Evolutionary conservation across 192 early-diverging fungal genomes (phyloP).

Genomic region (Coemansia sp.): DNA sequence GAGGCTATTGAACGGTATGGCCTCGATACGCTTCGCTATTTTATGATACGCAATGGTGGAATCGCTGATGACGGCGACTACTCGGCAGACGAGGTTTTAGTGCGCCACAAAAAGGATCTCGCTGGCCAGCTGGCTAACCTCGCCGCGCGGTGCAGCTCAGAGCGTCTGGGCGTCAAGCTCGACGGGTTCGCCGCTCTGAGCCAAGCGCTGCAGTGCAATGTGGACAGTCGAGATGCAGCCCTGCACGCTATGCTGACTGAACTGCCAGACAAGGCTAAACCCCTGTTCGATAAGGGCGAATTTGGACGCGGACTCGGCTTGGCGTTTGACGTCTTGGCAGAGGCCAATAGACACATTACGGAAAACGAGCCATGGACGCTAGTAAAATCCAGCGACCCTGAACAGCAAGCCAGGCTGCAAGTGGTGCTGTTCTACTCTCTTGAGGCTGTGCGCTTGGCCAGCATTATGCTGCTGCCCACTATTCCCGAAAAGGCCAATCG

Average conservation of each 20-base stretch:
- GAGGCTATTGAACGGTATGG: conserved; percentile 72
- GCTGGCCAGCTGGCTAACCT: conserved; percentile 87
- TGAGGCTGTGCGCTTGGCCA: conserved; percentile 76
- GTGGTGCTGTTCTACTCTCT: conserved; percentile 73
- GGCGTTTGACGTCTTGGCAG: conserved; percentile 68
- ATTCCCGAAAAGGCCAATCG: conserved; percentile 78
- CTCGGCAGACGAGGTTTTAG: conserved; percentile 66
- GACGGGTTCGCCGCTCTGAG: conserved; percentile 32
- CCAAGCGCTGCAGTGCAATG: conserved; percentile 6
- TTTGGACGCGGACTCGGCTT: conserved; percentile 64
- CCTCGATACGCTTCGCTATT: conserved; percentile 88
- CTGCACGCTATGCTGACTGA: conserved; percentile 16
- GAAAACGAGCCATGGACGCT: conserved; percentile 82
- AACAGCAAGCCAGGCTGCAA: conserved; percentile 56
- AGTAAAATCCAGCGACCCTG: conserved; percentile 54
- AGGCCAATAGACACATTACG: conserved; percentile 75
- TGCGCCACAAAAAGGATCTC: conserved; percentile 78
- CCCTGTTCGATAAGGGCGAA: conserved; percentile 62
- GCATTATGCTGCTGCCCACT: conserved; percentile 79
- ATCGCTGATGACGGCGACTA: conserved; percentile 86
- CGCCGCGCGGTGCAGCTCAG: conserved; percentile 66
- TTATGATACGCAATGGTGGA: conserved; percentile 89
- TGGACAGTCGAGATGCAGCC: conserved; percentile 3
- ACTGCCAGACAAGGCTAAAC: conserved; percentile 32
- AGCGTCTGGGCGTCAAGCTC: conserved; percentile 39